Conservation (phyloP, 129 eudicot genomes). For the Helichrysum umbraculigerum region DNA sequence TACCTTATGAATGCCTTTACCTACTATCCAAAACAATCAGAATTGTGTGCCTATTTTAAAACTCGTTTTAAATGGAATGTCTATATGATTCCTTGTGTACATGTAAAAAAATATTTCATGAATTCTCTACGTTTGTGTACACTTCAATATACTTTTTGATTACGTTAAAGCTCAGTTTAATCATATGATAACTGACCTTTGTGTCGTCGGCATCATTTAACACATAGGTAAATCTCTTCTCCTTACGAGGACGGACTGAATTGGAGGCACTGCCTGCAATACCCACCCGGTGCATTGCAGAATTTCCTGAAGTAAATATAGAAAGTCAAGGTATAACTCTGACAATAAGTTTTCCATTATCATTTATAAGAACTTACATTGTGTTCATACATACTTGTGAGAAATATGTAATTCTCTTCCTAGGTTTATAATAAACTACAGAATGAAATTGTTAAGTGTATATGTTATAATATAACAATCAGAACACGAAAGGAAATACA, state of each 20-base stretch:
- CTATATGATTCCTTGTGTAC: neutral
- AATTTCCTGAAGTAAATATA: conserved; percentile 40
- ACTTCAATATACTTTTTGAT: neutral
- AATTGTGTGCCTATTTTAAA: neutral
- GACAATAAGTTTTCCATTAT: neutral
- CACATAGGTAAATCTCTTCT: conserved; percentile 91
- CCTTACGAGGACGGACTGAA: conserved; percentile 80
- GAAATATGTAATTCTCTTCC: conserved; percentile 3
- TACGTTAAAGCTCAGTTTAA: neutral
- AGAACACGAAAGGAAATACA: neutral
- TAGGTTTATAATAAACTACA: neutral
- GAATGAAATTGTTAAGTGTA: neutral
- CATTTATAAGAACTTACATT: neutral
- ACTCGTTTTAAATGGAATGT: neutral
- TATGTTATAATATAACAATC: neutral
- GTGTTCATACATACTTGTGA: neutral
- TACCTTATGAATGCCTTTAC: neutral
- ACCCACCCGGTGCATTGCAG: conserved; percentile 93
- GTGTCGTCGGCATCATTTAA: conserved; percentile 81
- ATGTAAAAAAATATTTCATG: neutral
- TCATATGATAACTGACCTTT: conserved; percentile 50
- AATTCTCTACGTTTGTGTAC: neutral
- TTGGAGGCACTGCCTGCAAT: conserved; percentile 78
- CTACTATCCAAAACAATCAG: conserved; percentile 1
- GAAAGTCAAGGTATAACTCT: conserved; percentile 15